Conservation (phyloP, 2,329 filamentous ascomycete species). For the Pseudogymnoascus sp. region DNA sequence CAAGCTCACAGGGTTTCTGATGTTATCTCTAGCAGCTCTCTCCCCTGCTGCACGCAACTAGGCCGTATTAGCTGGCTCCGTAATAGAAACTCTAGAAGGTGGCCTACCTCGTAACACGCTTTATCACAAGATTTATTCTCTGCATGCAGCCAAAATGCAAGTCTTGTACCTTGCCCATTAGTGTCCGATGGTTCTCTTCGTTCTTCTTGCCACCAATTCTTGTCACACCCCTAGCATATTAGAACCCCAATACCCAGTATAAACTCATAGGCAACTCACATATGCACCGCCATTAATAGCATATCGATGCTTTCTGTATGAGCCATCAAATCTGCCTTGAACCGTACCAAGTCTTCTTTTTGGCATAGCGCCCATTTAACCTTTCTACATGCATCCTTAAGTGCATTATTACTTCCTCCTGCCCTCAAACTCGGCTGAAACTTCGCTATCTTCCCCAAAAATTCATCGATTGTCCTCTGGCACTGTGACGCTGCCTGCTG, state of each 20-base stretch:
- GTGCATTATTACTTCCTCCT: conserved; percentile 7
- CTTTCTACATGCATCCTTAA: conserved; percentile 23
- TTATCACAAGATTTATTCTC: conserved; percentile 12
- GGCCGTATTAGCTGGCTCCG: neutral
- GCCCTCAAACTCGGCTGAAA: conserved; percentile 21
- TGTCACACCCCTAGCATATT: neutral
- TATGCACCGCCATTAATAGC: conserved; percentile 23
- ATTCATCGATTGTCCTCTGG: conserved; percentile 25
- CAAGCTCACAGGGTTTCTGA: conserved; percentile 12
- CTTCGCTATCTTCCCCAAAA: conserved; percentile 23
- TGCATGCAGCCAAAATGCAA: conserved; percentile 20
- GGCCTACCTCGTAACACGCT: conserved; percentile 10
- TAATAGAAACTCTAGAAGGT: neutral
- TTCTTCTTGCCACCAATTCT: conserved; percentile 13
- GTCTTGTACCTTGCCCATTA: conserved; percentile 15
- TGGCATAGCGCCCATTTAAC: conserved; percentile 26
- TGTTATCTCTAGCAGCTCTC: conserved; percentile 13
- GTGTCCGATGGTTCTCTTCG: conserved; percentile 11
- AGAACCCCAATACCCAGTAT: neutral
- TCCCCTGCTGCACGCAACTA: conserved; percentile 10
- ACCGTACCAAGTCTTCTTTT: conserved; percentile 24
- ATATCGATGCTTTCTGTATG: conserved; percentile 25
- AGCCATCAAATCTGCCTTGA: conserved; percentile 22
- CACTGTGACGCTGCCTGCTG: conserved; percentile 22
- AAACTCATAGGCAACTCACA: conserved; percentile 13